Percentiles rank a stretch among this genome's conserved stretches.
Evolutionary conservation across 169 alveolate genomes (phyloP).

Genomic region (Plasmodium gallinaceum): DNA sequence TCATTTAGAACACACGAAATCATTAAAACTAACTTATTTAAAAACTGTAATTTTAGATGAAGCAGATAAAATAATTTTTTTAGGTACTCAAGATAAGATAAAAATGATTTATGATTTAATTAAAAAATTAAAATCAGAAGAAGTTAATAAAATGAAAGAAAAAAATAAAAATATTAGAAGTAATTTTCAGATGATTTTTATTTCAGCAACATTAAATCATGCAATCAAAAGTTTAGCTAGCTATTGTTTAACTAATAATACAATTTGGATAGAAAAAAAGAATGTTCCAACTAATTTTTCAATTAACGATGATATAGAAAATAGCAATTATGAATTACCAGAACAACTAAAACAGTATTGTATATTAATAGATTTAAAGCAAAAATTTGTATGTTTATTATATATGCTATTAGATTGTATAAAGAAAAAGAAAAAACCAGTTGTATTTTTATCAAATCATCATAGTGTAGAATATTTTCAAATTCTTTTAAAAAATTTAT

Average conservation of each 20-base stretch:
- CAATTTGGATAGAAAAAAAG: slow-evolving; percentile 65
- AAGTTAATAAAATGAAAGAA: background rate
- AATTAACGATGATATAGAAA: background rate
- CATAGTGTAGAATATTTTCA: slow-evolving; percentile 80
- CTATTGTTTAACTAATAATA: slow-evolving; percentile 81
- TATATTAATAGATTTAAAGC: slow-evolving; percentile 19
- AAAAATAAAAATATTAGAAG: background rate
- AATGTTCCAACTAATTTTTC: background rate
- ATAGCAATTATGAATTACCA: slow-evolving; percentile 21
- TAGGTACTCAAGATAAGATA: slow-evolving; percentile 96
- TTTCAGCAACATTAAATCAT: slow-evolving; percentile 89
- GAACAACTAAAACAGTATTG: slow-evolving; percentile 56
- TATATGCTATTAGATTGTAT: slow-evolving; percentile 25
- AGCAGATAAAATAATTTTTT: slow-evolving; percentile 97
- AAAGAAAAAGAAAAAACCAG: slow-evolving; percentile 32
- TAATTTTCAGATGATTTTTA: slow-evolving; percentile 82
- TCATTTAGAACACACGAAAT: slow-evolving; percentile 92
- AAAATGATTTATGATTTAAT: slow-evolving; percentile 86
- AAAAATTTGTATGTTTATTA: slow-evolving; percentile 26
- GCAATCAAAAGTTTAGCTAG: slow-evolving; percentile 86
- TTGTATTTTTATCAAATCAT: slow-evolving; percentile 84
- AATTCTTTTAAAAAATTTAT: slow-evolving; percentile 61
- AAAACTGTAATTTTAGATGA: slow-evolving; percentile 95
- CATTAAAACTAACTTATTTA: slow-evolving; percentile 89
- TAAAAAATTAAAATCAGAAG: slow-evolving; percentile 20